Evolutionary conservation across 352 stramenopile species (phyloP), one percentile per base, ranked within the genome.

Genomic region (Globisporangium recalcitrans): DNA sequence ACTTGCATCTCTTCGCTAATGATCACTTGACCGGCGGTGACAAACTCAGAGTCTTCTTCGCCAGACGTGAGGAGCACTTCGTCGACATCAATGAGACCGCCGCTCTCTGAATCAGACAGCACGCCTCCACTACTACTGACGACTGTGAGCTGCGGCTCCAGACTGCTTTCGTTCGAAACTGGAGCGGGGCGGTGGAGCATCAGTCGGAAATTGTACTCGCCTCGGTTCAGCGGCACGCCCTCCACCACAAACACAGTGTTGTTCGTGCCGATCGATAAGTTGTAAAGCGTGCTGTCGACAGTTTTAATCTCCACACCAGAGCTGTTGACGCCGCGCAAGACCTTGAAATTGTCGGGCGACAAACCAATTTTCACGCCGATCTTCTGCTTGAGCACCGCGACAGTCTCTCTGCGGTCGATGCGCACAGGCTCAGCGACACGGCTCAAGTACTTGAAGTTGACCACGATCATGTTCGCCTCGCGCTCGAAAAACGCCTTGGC

Each of bases 231-330:
- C 10, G 85, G 85, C 10, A 76, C 81, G 0, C 85, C 85, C 52
- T 86, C 77, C 26, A 89, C 61, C 2, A 80, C 75, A 42, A 84
- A 92, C 31, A 94, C 68, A 1, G 76, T 82, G 36, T 85, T 73
- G 48, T 88, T 88, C 32, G 83, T 76, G 7, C 77, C 71, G 16
- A 94, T 88, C 21, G 82, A 87, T 2, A 94, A 59, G 54, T 90
- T 91, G 22, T 77, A 87, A 3, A 94, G 65, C 22, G 82, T 88
- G 53, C 75, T 87, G 44, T 94, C 81, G 40, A 91, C 77, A 2
- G 75, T 75, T 69, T 94, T 94, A 56, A 94, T 89, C 63, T 94
- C 85, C 9, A 91, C 80, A 22, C 81, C 78, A 22, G 80, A 73
- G 32, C 72, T 80, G 42, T 87, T 81, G 29, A 80, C 82, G 1